phyloP scores from a whole-genome alignment of 306 rosid species.

The Oxytropis ochrocephala region DNA sequence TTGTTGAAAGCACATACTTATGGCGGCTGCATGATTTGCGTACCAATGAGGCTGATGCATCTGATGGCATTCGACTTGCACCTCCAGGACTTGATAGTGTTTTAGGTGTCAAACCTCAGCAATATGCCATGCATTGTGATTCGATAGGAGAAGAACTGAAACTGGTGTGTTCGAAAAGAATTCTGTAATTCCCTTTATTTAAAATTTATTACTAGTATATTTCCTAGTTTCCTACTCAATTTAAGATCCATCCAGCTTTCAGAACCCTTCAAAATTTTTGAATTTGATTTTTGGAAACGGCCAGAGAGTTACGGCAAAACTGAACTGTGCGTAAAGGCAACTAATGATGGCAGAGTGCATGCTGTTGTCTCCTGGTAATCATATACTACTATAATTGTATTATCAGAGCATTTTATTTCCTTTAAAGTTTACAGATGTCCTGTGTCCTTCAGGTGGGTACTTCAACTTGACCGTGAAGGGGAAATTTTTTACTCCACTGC shows the following conservation, averaged over 20 bases:
- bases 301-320: constrained; percentile 76
- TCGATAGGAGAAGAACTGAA: constrained; percentile 58
- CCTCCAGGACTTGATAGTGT: constrained; percentile 42
- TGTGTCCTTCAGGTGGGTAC: constrained; percentile 65
- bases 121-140: constrained; percentile 71
- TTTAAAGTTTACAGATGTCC: neutral
- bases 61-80: constrained; percentile 63
- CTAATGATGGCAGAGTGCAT: constrained; percentile 62
- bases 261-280: constrained; percentile 95
- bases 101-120: constrained; percentile 54
- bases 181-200: constrained; percentile 10
- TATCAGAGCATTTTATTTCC: neutral
- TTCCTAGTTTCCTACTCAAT: constrained; percentile 47
- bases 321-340: constrained; percentile 54
- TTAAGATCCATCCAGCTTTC: constrained; percentile 78
- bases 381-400: neutral
- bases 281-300: constrained; percentile 96
- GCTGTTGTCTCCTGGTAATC: constrained; percentile 84
- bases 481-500: constrained; percentile 82
- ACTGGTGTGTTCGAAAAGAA: constrained; percentile 40
- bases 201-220: constrained; percentile 18
- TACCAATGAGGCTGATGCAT: constrained; percentile 43
- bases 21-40: constrained; percentile 73
- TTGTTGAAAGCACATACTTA: constrained; percentile 74
- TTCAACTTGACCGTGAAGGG: constrained; percentile 88